These are phyloP conservation scores for Pleurotus tuoliensis DNA, from an alignment of 768 basidiomycete genomes.

Conservation along the genomic window DNA sequence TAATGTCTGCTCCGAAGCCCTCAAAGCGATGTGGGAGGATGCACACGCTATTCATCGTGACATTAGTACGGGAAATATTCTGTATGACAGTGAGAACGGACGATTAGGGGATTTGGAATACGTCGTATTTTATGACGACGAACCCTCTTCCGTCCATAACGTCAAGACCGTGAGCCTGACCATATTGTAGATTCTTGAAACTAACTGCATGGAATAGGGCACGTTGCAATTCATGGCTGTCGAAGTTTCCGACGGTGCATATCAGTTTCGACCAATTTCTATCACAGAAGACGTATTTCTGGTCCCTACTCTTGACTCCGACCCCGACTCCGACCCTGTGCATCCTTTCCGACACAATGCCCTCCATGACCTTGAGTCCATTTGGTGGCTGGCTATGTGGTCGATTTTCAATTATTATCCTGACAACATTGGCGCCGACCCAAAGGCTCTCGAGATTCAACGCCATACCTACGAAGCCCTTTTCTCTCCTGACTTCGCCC, in stretches of 20 bases:
- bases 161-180: constrained; percentile 5
- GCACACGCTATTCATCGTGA: constrained; percentile 13
- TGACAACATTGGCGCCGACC: not conserved
- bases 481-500: not conserved
- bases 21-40: constrained; percentile 1
- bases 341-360: constrained; percentile 7
- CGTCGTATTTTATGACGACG: not conserved
- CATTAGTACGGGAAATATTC: constrained; percentile 13
- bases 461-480: not conserved
- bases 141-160: not conserved
- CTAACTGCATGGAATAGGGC: constrained; percentile 2
- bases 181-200: not conserved
- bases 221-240: constrained; percentile 14
- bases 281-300: no score
- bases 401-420: not conserved
- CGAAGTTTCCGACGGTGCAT: not conserved
- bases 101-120: constrained; percentile 13
- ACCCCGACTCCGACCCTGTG: no score
- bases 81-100: constrained; percentile 1
- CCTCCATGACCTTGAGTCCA: constrained; percentile 13
- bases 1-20: constrained; percentile 4
- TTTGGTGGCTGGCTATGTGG: constrained; percentile 13
- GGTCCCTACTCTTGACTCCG: no score
- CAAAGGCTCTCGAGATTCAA: not conserved
- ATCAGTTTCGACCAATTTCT: no score